Evolutionary conservation across 2,329 filamentous ascomycete genomes (phyloP).

Genomic region (Fusarium musae): DNA sequence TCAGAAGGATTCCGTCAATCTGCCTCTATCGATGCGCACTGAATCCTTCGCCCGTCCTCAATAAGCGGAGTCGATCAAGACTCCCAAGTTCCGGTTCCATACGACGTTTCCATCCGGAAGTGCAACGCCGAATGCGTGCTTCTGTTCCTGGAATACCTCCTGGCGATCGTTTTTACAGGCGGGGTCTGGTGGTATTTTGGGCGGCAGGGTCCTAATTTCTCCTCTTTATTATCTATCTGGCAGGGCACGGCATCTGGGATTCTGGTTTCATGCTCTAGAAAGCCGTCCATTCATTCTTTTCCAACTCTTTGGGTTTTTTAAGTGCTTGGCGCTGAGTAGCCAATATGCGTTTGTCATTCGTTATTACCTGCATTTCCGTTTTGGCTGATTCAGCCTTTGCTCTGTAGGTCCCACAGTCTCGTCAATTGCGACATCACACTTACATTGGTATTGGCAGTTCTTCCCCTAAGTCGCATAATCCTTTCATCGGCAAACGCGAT

Average conservation of each 20-base stretch:
- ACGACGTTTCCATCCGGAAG: neutral
- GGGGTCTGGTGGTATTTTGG: neutral
- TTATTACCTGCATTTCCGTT: slow-evolving; percentile 19
- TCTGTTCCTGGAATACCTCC: neutral
- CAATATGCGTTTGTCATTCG: slow-evolving; percentile 32
- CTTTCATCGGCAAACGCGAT: slow-evolving; percentile 22
- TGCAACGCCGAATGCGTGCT: neutral
- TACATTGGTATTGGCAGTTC: neutral
- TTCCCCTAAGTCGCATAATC: neutral
- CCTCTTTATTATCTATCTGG: neutral
- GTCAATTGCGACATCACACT: neutral
- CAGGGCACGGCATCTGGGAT: neutral
- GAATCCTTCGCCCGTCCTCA: neutral
- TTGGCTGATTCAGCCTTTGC: slow-evolving; percentile 22
- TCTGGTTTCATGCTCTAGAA: neutral
- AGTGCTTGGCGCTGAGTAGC: neutral
- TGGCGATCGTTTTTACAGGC: neutral
- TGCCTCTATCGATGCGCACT: neutral
- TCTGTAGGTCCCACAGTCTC: neutral
- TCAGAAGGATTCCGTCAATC: neutral
- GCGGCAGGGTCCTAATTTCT: neutral
- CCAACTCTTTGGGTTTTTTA: neutral
- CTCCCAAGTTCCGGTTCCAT: neutral
- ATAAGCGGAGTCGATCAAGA: neutral
- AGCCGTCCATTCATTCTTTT: neutral